A percentile compares a stretch with the other conserved stretches of the same genome.
Evolutionary conservation across 1,139 yeast genomes (phyloP).

Genomic region (Saccharomyces hybrid): DNA sequence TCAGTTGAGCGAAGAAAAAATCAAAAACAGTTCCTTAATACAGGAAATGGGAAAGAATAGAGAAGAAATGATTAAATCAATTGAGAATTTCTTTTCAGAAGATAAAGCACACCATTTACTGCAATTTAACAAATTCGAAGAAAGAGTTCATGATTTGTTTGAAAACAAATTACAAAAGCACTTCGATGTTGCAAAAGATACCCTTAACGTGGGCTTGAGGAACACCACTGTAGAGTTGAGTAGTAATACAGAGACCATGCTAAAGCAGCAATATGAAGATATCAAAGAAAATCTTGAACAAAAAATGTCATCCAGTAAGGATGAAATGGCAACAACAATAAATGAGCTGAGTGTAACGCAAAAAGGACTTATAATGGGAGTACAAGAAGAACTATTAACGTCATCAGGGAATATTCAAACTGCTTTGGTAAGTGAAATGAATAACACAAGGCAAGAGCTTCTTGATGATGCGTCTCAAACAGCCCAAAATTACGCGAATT

Average conservation of each 20-base stretch:
- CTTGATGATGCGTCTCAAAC: neutral
- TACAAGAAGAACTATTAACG: slow-evolving; percentile 2
- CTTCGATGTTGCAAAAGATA: neutral
- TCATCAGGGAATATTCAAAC: neutral
- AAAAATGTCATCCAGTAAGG: neutral
- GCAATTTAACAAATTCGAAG: neutral
- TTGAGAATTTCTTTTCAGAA: neutral
- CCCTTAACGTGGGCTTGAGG: neutral
- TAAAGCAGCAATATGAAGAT: neutral
- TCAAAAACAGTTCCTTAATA: slow-evolving; percentile 20
- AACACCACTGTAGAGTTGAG: neutral
- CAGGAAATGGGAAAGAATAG: slow-evolving; percentile 15
- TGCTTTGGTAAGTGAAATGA: neutral
- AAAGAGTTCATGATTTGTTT: neutral
- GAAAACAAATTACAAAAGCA: neutral
- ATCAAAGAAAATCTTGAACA: neutral
- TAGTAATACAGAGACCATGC: neutral
- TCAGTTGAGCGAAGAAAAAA: slow-evolving; percentile 28
- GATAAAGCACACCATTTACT: neutral
- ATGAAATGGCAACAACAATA: neutral
- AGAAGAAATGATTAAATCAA: neutral
- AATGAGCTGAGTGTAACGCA: slow-evolving; percentile 3
- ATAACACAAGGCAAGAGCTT: neutral
- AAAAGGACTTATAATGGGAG: slow-evolving; percentile 3
- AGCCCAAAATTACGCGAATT: neutral